phyloP scores from a whole-genome alignment of 495 filamentous ascomycete species.

The Penicillium ochrochloron region DNA sequence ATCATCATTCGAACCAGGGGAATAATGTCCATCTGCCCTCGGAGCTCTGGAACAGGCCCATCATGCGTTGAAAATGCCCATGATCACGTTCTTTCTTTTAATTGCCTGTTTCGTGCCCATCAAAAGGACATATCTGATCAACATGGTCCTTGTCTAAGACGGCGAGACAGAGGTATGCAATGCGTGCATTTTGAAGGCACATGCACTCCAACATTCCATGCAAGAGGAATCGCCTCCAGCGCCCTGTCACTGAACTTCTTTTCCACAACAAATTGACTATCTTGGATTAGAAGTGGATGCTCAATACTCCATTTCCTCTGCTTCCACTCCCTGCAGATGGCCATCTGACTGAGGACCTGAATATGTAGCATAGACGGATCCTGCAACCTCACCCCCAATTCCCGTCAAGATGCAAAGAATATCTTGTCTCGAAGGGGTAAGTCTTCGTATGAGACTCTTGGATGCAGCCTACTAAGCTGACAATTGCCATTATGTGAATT shows the following conservation, averaged over 20 bases:
- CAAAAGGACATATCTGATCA: constrained; percentile 2
- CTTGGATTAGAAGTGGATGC: not conserved
- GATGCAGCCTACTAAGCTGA: constrained; percentile 12
- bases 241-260: not conserved
- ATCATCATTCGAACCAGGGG: constrained; percentile 18
- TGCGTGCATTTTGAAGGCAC: not conserved
- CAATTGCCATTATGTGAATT: constrained; percentile 8
- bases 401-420: constrained; percentile 25
- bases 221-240: not conserved
- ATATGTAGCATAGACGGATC: not conserved
- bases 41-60: constrained; percentile 8
- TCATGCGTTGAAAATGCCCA: constrained; percentile 13
- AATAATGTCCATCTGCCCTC: not conserved
- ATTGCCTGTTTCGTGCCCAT: constrained; percentile 1
- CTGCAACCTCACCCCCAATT: not conserved
- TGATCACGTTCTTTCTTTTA: constrained; percentile 10
- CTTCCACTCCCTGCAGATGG: constrained; percentile 20
- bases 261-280: not conserved
- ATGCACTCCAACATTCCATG: constrained; percentile 1
- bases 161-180: not conserved
- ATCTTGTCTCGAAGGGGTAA: constrained; percentile 8
- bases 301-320: not conserved
- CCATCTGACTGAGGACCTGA: constrained; percentile 18
- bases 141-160: not conserved
- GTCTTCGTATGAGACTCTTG: constrained; percentile 11